Evolutionary conservation across 2,329 filamentous ascomycete genomes (phyloP), one percentile per base, ranked within the genome.

Genomic region (Aspergillus candidus): DNA sequence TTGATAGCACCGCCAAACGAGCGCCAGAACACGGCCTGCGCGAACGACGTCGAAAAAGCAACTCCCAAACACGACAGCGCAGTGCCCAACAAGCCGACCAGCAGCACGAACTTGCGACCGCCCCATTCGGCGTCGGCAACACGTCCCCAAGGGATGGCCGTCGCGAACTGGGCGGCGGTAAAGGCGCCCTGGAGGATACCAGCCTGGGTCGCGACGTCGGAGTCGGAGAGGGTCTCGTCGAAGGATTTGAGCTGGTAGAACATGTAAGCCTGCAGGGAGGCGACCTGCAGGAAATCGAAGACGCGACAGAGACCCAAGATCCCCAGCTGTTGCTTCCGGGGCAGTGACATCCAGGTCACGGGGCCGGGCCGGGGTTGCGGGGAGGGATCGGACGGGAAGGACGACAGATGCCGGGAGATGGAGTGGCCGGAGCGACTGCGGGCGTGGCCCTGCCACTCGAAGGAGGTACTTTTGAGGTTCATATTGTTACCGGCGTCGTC

Each of bases 241-340:
- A 93, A 90, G 53, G 83, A 90, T 57, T 82, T 82, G 31, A 94
- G 76, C 62, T 90, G 86, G 62, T 90, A 93, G 68, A 86, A 93
- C 75, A 91, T 84, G 66, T 91, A 91, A 0, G 84, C 77, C 48
- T 68, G 66, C 42, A 68, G 44, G 12, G 65, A 66, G 43, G 65
- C 62, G 30, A 68, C 59, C 48, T 69, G 65, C 11, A 69, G 48
- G 44, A 69, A 68, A 41, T 69, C 66, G 40, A 68, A 67, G 34
- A 69, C 66, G 2, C 65, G 65, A 46, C 66, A 67, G 3, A 68
- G 57, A 17, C 63, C 64, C 10, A 69, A 52, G 15, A 68, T 44
- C 2, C 50, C 56, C 36, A 68, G 56, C 57, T 69, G 66, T 18
- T 60, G 55, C 52, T 69, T 69, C 27, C 51, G 56, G 29, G 66